Conservation (phyloP, 106 monocot genomes). For the Acanthochlamys bracteata region DNA sequence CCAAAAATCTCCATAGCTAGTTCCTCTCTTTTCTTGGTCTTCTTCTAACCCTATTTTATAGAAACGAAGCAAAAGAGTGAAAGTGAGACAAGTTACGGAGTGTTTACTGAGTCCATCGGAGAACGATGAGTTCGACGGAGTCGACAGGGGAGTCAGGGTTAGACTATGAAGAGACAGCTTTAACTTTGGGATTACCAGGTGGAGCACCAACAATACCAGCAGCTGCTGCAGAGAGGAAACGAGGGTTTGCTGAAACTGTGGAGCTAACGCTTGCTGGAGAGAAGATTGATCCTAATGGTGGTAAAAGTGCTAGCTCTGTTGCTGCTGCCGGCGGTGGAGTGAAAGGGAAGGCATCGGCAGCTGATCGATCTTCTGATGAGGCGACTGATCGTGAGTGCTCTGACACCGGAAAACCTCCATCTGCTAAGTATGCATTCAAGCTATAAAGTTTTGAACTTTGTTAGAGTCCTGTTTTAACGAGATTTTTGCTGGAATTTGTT, state of each 20-base stretch:
- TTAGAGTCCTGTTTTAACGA: background rate
- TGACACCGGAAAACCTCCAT: slow-evolving; percentile 32
- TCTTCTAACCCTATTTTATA: background rate
- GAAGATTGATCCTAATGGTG: background rate
- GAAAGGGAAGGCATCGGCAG: background rate
- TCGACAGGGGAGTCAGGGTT: slow-evolving; percentile 55
- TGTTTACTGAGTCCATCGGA: background rate
- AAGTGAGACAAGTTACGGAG: background rate
- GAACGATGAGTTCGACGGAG: slow-evolving; percentile 21
- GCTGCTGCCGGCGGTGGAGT: background rate
- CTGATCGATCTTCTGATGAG: too few relatives aligned
- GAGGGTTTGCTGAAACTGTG: slow-evolving; percentile 38
- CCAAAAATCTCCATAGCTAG: slow-evolving; percentile 1
- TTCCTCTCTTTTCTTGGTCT: background rate
- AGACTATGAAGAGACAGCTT: slow-evolving; percentile 64
- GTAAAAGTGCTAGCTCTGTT: background rate
- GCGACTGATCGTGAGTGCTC: background rate
- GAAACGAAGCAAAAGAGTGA: background rate
- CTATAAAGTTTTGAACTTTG: background rate
- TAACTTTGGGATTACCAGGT: slow-evolving; percentile 47
- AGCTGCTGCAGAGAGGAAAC: slow-evolving; percentile 49
- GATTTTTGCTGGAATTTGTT: background rate
- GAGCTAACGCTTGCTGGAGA: slow-evolving; percentile 23
- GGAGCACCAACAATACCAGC: background rate
- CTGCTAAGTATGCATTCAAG: slow-evolving; percentile 42